Conservation (phyloP, 129 eudicot species). For the Kitagawia praeruptora region DNA sequence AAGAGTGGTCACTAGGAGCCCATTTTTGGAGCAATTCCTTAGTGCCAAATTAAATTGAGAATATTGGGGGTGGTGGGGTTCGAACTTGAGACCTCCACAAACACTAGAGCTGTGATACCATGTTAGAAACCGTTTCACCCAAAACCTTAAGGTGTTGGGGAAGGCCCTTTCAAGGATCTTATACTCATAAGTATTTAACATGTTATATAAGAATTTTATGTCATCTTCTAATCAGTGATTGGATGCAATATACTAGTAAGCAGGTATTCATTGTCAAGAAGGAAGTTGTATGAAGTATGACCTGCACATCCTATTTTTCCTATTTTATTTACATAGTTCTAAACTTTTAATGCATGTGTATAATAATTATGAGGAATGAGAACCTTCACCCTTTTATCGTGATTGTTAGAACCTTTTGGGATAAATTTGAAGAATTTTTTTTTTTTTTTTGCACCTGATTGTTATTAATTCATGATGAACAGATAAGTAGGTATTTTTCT, state of each 20-base stretch:
- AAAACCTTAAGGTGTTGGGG: too few species aligned
- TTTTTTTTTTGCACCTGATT: background rate
- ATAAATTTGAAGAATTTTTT: background rate
- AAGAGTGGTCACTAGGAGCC: too few species aligned
- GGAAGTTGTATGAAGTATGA: background rate
- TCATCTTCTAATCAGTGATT: background rate
- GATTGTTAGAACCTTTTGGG: background rate
- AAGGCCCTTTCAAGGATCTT: too few species aligned
- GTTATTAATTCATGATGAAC: constrained; percentile 14
- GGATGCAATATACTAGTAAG: background rate
- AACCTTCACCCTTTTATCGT: background rate
- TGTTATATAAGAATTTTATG: background rate
- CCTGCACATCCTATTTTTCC: background rate
- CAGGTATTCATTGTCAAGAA: background rate
- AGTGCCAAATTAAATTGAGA: too few species aligned
- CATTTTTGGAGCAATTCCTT: too few species aligned
- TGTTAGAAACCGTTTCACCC: too few species aligned
- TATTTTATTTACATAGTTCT: background rate
- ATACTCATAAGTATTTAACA: too few species aligned
- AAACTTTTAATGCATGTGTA: background rate
- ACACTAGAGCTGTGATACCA: too few species aligned
- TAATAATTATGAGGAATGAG: background rate
- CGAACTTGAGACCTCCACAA: too few species aligned
- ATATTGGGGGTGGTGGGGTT: too few species aligned
- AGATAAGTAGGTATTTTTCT: constrained; percentile 66